Percentiles rank a stretch among this genome's conserved stretches.
phyloP scores from a whole-genome alignment of 2,329 filamentous ascomycete species.

The Fusarium hainanense region DNA sequence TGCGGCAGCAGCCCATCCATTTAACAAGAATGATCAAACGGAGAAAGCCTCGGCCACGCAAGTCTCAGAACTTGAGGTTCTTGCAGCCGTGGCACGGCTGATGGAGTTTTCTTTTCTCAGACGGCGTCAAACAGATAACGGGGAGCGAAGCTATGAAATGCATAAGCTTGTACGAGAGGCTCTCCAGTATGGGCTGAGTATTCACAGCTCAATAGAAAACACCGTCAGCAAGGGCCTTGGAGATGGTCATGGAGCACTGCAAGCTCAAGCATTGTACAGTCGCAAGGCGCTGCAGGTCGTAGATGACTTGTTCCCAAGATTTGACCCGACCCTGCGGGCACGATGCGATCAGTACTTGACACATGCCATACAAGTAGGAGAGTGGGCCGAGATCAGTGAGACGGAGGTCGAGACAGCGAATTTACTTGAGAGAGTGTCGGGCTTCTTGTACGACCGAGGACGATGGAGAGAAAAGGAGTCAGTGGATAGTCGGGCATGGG shows the following conservation, averaged over 20 bases:
- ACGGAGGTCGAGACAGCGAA: background rate
- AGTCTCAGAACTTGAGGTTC: background rate
- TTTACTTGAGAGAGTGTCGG: rapidly evolving
- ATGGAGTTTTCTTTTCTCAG: background rate
- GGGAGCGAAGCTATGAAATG: background rate
- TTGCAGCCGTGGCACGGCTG: background rate
- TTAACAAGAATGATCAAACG: rapidly evolving
- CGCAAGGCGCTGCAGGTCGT: background rate
- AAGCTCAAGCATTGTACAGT: background rate
- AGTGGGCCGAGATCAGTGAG: background rate
- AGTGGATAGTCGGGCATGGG: background rate
- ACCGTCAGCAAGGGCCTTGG: too few species aligned
- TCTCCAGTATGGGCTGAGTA: background rate
- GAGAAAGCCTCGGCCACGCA: rapidly evolving
- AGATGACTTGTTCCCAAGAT: background rate
- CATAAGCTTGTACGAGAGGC: slow-evolving; percentile 2
- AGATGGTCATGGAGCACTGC: too few species aligned
- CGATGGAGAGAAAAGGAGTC: background rate
- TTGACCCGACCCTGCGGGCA: rapidly evolving
- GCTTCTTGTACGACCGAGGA: rapidly evolving
- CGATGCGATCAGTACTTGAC: background rate
- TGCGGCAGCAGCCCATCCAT: background rate
- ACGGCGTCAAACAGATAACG: background rate
- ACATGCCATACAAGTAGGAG: background rate
- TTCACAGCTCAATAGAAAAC: background rate